Base-by-base conservation (phyloP, 148 eudicot genomes). In the Tetragonia tetragonoides region DNA sequence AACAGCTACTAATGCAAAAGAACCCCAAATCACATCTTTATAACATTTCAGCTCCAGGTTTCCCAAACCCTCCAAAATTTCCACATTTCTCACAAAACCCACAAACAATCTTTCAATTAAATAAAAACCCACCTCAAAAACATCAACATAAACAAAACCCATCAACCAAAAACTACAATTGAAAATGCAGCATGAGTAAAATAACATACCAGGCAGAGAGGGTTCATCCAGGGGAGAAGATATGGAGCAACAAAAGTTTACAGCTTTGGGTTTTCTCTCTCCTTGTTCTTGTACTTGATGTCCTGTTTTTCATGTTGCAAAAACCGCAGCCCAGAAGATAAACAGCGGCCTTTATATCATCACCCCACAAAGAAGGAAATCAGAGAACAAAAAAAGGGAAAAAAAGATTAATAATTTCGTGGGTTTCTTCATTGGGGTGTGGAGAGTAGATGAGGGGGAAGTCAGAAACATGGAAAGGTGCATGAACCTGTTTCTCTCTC, bases 401-500 rank as follows among this genome's bases (percentile, higher is more conserved):
- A 12, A 51, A 47, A 16, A 60, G 21, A 57, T 63, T 11, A 10
- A 68, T 16, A 10, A 12, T 18, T 66, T 12, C 60, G 47, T 74
- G 66, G 54, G 53, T 80, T 74, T 61, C 57, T 74, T 68, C 66
- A 49, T 78, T 39, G 24, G 61, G 65, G 56, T 56, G 37, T 40
- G 28, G 40, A 21, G 40, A 24, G 49, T 46, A 46, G 49, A 46
- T 46, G 69, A 77, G 66, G 57, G 70, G 54, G 75, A 51, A 68
- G 23, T 24, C 62, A 44, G 62, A 67, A 61, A 68, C 38, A 23
- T 39, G 80, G 78, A 41, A 76, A 83, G 65, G 80, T 76, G 74
- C 86, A 83, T 73, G 86, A 80, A 83, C 80, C 82, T 79, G 10
- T 38, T 68, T 61, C 68, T 78, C 81, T 74, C 72, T 74, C 68